These are phyloP conservation scores for Leccinum ochraceum DNA, from an alignment of 768 basidiomycete genomes.

Conservation along the genomic window DNA sequence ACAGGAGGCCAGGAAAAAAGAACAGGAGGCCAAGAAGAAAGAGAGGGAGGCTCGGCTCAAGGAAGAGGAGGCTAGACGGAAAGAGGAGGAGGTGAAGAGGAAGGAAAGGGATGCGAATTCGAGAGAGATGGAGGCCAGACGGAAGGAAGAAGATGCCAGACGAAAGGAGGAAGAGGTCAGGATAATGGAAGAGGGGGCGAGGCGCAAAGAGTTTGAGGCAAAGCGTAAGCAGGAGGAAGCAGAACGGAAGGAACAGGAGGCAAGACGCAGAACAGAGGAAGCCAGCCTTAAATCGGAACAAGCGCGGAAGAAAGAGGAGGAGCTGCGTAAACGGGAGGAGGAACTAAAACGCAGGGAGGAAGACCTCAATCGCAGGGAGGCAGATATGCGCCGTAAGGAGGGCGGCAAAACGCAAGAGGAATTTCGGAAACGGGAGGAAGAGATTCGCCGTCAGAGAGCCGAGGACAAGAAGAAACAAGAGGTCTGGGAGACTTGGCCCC, in stretches of 20 bases:
- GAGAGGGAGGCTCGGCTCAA: constrained; percentile 27
- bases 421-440: constrained; percentile 34
- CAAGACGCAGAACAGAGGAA: constrained; percentile 29
- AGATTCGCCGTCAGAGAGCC: constrained; percentile 32
- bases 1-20: constrained; percentile 21
- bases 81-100: constrained; percentile 21
- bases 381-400: constrained; percentile 33
- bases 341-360: constrained; percentile 34
- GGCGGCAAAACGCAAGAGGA: constrained; percentile 30
- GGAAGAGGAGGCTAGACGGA: constrained; percentile 24
- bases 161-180: constrained; percentile 30
- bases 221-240: constrained; percentile 33
- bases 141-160: constrained; percentile 32
- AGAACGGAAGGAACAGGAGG: constrained; percentile 34
- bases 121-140: constrained; percentile 29
- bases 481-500: constrained; percentile 32
- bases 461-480: constrained; percentile 34
- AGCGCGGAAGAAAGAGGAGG: constrained; percentile 28
- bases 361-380: constrained; percentile 32
- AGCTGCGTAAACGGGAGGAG: constrained; percentile 28
- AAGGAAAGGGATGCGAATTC: constrained; percentile 32
- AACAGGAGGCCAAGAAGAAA: constrained; percentile 31
- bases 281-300: constrained; percentile 25
- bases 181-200: constrained; percentile 26
- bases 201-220: constrained; percentile 32